Conservation (phyloP, 306 rosid genomes). For the Sesbania bispinosa region DNA sequence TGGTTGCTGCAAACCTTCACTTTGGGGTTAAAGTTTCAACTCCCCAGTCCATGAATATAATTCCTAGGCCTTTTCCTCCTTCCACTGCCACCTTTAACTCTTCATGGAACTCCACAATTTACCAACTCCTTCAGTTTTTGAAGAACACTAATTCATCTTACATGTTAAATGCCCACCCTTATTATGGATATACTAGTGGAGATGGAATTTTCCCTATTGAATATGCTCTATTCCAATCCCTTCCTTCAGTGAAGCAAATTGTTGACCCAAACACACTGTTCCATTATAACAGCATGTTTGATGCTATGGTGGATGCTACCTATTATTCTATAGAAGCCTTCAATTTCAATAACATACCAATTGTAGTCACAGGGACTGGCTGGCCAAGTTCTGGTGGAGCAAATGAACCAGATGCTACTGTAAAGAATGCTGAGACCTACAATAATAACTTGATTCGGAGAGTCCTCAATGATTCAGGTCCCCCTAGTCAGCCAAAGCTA, state of each 20-base stretch:
- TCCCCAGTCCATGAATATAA: slow-evolving; percentile 78
- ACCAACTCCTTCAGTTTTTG: slow-evolving; percentile 71
- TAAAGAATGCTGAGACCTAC: slow-evolving; percentile 66
- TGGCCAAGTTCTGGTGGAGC: slow-evolving; percentile 86
- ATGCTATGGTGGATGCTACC: slow-evolving; percentile 92
- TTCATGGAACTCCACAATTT: slow-evolving; percentile 66
- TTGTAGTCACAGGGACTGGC: slow-evolving; percentile 83
- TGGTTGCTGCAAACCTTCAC: slow-evolving; percentile 79
- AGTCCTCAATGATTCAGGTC: slow-evolving; percentile 87
- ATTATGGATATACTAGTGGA: slow-evolving; percentile 64
- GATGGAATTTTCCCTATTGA: slow-evolving; percentile 83
- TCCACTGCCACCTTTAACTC: slow-evolving; percentile 75
- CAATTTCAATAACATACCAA: slow-evolving; percentile 62
- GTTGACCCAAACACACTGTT: slow-evolving; percentile 91
- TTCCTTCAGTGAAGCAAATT: slow-evolving; percentile 78
- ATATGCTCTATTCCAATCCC: slow-evolving; percentile 76
- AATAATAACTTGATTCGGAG: slow-evolving; percentile 61
- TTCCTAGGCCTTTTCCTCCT: slow-evolving; percentile 82
- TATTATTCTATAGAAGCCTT: slow-evolving; percentile 72
- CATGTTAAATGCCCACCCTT: slow-evolving; percentile 78
- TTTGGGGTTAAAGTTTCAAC: slow-evolving; percentile 72
- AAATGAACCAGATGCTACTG: slow-evolving; percentile 74
- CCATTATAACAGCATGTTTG: slow-evolving; percentile 84
- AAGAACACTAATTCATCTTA: slow-evolving; percentile 70
- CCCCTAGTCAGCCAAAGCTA: slow-evolving; percentile 64